Evolutionary conservation across 345 rosid genomes (phyloP), one percentile per base, ranked within the genome.

Genomic region (Bruguiera gymnorhiza): DNA sequence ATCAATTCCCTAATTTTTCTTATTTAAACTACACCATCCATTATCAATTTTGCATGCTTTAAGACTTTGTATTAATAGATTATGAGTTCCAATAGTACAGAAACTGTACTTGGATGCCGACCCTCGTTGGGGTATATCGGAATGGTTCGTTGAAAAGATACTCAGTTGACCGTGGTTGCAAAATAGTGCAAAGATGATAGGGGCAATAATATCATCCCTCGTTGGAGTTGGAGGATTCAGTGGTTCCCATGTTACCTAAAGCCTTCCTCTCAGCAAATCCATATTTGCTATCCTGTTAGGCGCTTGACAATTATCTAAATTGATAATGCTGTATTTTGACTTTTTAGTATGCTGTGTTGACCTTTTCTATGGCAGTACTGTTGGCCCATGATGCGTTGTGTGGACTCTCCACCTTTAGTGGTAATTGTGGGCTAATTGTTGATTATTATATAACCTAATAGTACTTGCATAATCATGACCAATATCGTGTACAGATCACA

Each of bases 381-480:
- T 68, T 43, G 19, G 31, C 52, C 51, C 23, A 36, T 62, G 71
- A 65, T 66, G 20, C 20, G 37, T 23, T 19, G 18, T 36, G 29
- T 27, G 58, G 46, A 34, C 36, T 36, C 30, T 62, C 62, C 39
- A 67, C 69, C 24, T 50, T 63, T 58, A 66, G 57, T 69, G 43
- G 79, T 57, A 67, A 43, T 32, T 67, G 9, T 26, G 21, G 60
- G 62, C 63, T 65, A 48, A 29, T 54, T 70, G 56, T 66, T 55
- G 46, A 60, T 75, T 55, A 23, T 43, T 13, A 43, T 55, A 23
- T 43, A 13, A 43, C 50, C 3, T 43, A 13, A 43, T 43, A 11
- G 73, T 73, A 80, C 78, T 58, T 65, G 62, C 20, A 63, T 70
- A 70, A 76, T 80, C 68, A 80, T 76, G 67, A 73, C 32, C 51